Conservation (phyloP, 768 basidiomycete species). For the Calocybe gangraenosa region DNA sequence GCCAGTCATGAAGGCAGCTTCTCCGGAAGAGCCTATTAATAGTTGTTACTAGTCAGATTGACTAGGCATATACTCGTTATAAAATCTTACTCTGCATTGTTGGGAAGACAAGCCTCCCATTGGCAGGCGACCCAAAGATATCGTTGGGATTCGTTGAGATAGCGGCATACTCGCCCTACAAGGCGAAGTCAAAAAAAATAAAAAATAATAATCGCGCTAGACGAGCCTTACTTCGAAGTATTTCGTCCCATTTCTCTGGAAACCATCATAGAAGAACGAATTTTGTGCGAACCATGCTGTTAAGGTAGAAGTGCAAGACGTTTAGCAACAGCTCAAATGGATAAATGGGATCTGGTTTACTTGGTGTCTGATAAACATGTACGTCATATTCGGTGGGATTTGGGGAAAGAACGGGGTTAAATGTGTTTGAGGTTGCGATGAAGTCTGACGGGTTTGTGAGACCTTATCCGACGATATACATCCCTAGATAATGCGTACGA, state of each 20-base stretch:
- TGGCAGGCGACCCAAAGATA: conserved; percentile 33
- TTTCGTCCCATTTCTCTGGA: conserved; percentile 43
- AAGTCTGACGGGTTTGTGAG: conserved; percentile 32
- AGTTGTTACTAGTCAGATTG: not conserved
- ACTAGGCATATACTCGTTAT: not conserved
- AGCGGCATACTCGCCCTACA: conserved; percentile 51
- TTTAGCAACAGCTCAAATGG: no score
- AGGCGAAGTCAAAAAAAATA: not conserved
- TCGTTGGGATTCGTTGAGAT: conserved; percentile 44
- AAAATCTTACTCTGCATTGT: conserved; percentile 41
- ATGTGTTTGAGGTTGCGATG: conserved; percentile 42
- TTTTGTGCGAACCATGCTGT: conserved; percentile 32
- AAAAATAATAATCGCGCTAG: conserved; percentile 6
- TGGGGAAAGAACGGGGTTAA: conserved; percentile 37
- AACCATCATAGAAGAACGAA: conserved; percentile 30
- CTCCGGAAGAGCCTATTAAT: conserved; percentile 38
- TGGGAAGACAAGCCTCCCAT: conserved; percentile 46
- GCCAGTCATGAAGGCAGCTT: conserved; percentile 64
- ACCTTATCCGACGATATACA: not conserved
- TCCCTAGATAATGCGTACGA: conserved; percentile 23
- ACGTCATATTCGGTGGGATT: conserved; percentile 45
- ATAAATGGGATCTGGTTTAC: conserved; percentile 22
- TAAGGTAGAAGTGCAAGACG: not conserved
- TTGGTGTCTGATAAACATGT: conserved; percentile 52
- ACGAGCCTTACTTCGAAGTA: conserved; percentile 38